Evolutionary conservation across 2,329 filamentous ascomycete genomes (phyloP).

Genomic region (Aphanocladium album): DNA sequence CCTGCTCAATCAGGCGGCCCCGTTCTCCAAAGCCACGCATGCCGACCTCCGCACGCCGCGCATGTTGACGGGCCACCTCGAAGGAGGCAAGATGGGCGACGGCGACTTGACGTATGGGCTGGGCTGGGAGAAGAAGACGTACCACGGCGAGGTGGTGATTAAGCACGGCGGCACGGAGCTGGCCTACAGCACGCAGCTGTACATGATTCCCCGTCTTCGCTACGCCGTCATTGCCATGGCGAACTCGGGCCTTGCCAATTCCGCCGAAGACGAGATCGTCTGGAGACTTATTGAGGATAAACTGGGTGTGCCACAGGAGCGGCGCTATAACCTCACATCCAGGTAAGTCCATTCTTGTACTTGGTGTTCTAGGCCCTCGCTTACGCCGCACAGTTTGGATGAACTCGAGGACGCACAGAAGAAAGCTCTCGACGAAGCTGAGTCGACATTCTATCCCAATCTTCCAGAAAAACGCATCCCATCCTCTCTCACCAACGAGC

Average conservation of each 20-base stretch:
- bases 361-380: neutral
- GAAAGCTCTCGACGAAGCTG: neutral
- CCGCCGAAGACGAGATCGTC: conserved; percentile 3
- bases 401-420: neutral
- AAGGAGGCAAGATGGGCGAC: neutral
- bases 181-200: conserved; percentile 1
- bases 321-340: neutral
- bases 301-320: neutral
- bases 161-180: neutral
- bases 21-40: conserved; percentile 23
- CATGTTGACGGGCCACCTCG: neutral
- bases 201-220: neutral
- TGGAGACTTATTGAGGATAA: conserved; percentile 10
- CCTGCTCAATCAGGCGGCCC: conserved; percentile 31
- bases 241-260: conserved; percentile 5
- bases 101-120: conserved; percentile 8
- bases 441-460: conserved; percentile 2
- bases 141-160: conserved; percentile 6
- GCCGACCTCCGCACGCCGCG: conserved; percentile 16
- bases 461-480: neutral
- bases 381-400: neutral
- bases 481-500: neutral
- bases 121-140: conserved; percentile 6
- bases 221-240: conserved; percentile 2
- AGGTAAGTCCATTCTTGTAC: neutral